Evolutionary conservation across 148 eudicot genomes (phyloP).

Genomic region (Dianthus caryophyllus): DNA sequence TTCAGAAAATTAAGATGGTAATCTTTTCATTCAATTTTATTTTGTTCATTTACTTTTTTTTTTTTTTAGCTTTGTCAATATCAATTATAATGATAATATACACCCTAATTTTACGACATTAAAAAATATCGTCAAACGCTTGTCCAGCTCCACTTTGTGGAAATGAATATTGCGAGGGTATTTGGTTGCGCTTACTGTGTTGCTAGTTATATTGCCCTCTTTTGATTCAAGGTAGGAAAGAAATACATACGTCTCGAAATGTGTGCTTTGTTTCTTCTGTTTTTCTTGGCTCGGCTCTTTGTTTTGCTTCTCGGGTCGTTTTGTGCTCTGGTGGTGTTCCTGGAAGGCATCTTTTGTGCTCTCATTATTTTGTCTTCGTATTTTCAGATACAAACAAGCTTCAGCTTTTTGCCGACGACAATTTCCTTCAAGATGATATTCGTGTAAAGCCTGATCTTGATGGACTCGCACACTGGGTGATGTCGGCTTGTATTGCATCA

Average conservation of each 20-base stretch:
- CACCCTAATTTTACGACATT: too few relatives aligned
- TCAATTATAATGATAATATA: too few relatives aligned
- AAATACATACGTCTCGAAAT: not conserved
- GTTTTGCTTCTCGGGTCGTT: not conserved
- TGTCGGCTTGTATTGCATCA: conserved; percentile 59
- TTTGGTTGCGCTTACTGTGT: too few relatives aligned
- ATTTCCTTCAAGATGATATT: conserved; percentile 52
- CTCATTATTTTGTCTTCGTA: not conserved
- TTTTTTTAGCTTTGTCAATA: too few relatives aligned
- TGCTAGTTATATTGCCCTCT: too few relatives aligned
- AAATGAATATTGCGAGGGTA: too few relatives aligned
- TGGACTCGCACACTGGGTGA: conserved; percentile 63
- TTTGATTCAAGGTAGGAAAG: not conserved
- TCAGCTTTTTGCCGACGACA: conserved; percentile 30
- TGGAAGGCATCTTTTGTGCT: not conserved
- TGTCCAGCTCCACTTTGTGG: too few relatives aligned
- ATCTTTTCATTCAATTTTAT: too few relatives aligned
- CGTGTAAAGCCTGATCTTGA: conserved; percentile 64
- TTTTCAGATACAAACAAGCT: conserved; percentile 44
- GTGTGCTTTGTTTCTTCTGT: not conserved
- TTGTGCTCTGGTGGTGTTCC: not conserved
- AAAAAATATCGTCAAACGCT: too few relatives aligned
- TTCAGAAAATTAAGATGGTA: too few relatives aligned
- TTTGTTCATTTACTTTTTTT: too few relatives aligned
- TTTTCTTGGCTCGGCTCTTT: not conserved